phyloP scores from a whole-genome alignment of 495 filamentous ascomycete genomes.

The Penicillium simplicissimum region DNA sequence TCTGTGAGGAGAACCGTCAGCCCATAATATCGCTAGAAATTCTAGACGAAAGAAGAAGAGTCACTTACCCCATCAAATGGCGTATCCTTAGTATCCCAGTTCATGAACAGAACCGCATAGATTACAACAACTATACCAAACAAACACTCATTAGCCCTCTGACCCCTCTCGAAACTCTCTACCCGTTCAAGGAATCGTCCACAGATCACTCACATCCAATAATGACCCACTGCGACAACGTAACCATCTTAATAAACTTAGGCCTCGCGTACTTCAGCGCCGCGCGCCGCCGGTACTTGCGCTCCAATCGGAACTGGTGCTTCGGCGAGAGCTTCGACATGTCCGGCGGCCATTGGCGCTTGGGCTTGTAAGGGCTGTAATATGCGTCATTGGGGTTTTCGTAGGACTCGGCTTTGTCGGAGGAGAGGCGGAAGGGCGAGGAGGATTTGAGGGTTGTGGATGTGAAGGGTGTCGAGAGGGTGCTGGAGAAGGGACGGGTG shows the following conservation, averaged over 20 bases:
- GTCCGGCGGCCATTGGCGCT: constrained; percentile 90
- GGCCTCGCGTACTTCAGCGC: constrained; percentile 74
- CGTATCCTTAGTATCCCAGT: constrained; percentile 63
- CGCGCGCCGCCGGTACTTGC: constrained; percentile 67
- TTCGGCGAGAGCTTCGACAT: constrained; percentile 75
- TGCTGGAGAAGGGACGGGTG: constrained; percentile 23
- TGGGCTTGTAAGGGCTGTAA: constrained; percentile 70
- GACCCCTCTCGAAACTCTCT: background rate
- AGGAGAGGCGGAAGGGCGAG: constrained; percentile 43
- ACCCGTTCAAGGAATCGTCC: background rate
- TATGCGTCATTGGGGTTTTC: constrained; percentile 24
- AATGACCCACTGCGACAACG: constrained; percentile 66
- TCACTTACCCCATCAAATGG: constrained; percentile 58
- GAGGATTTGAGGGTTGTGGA: constrained; percentile 16
- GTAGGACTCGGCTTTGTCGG: constrained; percentile 24
- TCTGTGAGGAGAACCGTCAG: constrained; percentile 21
- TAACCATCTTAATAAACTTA: constrained; percentile 69
- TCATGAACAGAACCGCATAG: constrained; percentile 78
- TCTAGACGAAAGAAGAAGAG: background rate
- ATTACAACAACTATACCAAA: constrained; percentile 57
- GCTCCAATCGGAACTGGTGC: constrained; percentile 73
- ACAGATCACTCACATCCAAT: constrained; percentile 57
- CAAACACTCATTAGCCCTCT: constrained; percentile 12
- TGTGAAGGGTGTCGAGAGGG: constrained; percentile 21
- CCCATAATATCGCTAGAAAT: background rate